Base-by-base conservation (phyloP, 257 asterid genomes). In the Plantago ovata region DNA sequence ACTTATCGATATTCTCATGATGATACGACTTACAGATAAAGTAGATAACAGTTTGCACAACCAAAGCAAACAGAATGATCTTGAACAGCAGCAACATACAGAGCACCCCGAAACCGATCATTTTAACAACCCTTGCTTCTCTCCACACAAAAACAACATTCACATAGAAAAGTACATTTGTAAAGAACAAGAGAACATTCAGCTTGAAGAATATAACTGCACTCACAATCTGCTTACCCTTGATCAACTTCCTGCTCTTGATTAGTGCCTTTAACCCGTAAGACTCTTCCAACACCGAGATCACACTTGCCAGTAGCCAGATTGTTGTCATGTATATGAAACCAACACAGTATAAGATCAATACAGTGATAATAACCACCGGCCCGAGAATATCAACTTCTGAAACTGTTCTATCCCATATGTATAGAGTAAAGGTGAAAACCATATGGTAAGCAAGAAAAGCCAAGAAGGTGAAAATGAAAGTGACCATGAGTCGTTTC, bases 221-320 rank as follows among this genome's bases (percentile, higher is more conserved):
- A 0, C 75, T 33, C 33, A 78, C 71, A 38, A 39, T 3, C 77
- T 72, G 44, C 65, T 83, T 85, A 64, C 95, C 95, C 50, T 74
- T 76, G 22, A 83, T 72, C 77, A 85, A 55, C 1, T 58, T 66
- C 60, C 52, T 69, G 62, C 92, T 71, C 73, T 81, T 77, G 41
- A 67, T 14, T 88, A 84, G 67, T 45, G 88, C 88, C 69, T 54
- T 71, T 15, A 80, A 49, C 62, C 94, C 96, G 15, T 64, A 71
- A 0, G 63, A 48, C 33, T 81, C 85, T 69, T 87, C 96, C 38
- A 87, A 61, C 39, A 84, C 89, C 1, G 94, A 66, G 0, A 84
- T 73, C 0, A 82, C 91, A 77, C 80, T 80, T 1, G 89, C 87
- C 38, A 87, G 71, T 53, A 79, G 85, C 92, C 96, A 84, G 0